Evolutionary conservation across 176 grass and related monocot genomes (phyloP).

Genomic region (Zizania latifolia): DNA sequence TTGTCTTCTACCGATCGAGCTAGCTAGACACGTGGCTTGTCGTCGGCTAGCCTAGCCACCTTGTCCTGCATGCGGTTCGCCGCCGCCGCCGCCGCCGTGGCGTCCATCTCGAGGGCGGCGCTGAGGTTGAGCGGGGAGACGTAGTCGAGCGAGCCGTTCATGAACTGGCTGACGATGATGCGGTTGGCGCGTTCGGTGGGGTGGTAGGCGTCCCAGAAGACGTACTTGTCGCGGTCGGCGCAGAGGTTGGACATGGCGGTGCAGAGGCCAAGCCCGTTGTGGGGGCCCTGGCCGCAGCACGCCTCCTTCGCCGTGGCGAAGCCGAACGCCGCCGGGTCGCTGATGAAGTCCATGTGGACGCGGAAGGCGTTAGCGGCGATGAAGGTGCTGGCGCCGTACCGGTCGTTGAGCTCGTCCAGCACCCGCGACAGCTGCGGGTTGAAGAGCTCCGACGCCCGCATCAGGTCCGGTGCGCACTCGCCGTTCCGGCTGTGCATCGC

Average conservation of each 20-base stretch:
- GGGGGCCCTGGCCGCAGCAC: conserved; percentile 88
- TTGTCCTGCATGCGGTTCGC: not conserved
- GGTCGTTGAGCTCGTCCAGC: conserved; percentile 47
- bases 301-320: conserved; percentile 45
- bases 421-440: conserved; percentile 65
- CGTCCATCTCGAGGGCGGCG: conserved; percentile 52
- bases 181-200: conserved; percentile 81
- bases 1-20: no score
- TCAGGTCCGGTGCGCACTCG: conserved; percentile 56
- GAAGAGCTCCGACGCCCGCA: conserved; percentile 67
- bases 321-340: conserved; percentile 37
- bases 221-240: conserved; percentile 45
- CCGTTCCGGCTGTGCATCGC: not conserved
- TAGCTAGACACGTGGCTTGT: not conserved
- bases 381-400: conserved; percentile 49
- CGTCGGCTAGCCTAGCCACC: not conserved
- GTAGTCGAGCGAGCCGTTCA: conserved; percentile 47
- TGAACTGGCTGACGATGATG: conserved; percentile 72
- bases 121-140: conserved; percentile 74
- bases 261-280: conserved; percentile 84
- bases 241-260: conserved; percentile 57
- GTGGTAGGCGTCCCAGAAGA: conserved; percentile 97
- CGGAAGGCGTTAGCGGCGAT: conserved; percentile 65
- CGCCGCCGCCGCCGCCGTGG: not conserved
- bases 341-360: conserved; percentile 86